A percentile compares a stretch with the other conserved stretches of the same genome.
Evolutionary conservation across 2,329 filamentous ascomycete genomes (phyloP).

Genomic region (Lanzia echinophila): DNA sequence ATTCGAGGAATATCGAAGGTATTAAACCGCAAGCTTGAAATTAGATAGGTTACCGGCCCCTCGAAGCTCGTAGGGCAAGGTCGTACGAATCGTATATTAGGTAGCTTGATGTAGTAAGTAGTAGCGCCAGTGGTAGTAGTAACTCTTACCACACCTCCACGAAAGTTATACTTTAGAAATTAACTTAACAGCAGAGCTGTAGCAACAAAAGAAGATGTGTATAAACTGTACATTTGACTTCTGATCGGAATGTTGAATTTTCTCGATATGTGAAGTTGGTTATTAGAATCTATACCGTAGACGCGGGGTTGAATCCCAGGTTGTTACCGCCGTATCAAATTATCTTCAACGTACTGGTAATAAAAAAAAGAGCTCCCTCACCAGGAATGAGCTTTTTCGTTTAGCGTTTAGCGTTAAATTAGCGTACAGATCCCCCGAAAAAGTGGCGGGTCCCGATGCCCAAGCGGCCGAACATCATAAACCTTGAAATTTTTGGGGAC

Average conservation of each 20-base stretch:
- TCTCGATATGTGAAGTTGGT: background rate
- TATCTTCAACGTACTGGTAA: background rate
- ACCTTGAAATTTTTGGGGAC: no score
- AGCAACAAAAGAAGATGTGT: constrained; percentile 1
- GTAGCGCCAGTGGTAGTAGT: no score
- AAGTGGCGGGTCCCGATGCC: no score
- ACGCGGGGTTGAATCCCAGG: constrained; percentile 7
- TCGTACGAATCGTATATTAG: no score
- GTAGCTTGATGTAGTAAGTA: no score
- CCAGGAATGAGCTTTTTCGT: no score
- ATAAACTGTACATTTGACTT: constrained; percentile 9
- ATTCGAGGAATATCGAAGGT: background rate
- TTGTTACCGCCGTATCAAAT: background rate
- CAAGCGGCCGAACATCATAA: no score
- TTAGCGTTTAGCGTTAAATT: no score
- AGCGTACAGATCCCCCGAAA: no score
- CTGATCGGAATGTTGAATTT: background rate
- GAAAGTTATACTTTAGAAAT: background rate
- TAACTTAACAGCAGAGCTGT: constrained; percentile 8
- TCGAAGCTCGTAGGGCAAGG: background rate
- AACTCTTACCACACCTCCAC: no score
- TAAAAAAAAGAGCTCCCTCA: background rate
- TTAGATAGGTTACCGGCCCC: background rate
- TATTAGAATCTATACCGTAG: background rate
- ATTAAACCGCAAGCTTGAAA: constrained; percentile 1